Evolutionary conservation across 2,329 filamentous ascomycete species (phyloP), one percentile per base, ranked within the genome.

Genomic region (Alternaria postmessia): DNA sequence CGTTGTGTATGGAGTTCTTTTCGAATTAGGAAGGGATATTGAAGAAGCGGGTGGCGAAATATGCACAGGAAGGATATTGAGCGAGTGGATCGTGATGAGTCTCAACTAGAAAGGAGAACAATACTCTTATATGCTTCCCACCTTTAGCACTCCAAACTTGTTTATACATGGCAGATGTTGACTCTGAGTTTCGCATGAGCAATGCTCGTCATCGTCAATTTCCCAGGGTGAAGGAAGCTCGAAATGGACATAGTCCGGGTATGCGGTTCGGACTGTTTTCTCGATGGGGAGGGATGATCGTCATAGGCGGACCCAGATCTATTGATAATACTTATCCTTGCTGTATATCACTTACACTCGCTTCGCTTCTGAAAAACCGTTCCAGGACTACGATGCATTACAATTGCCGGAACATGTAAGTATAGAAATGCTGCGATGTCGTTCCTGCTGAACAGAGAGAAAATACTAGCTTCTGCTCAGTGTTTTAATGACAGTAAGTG

Each of bases 141-240:
- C 44, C 28, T 48, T 11, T 32, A 32, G 44, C n/a, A 48, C 44
- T 48, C 14, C 28, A 48, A 34, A 48, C 44, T 34, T 30, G 44
- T 48, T 48, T 48, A 34, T 16, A 26, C 36, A 30, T 30, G 16
- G 12, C n/a, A 34, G 20, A 36, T 34, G 14, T 20, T 14, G n/a
- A 22, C 36, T 6, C 2, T 34, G 34, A 30, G 36, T 39, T 42
- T 43, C 20, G 16, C 32, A 41, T 38, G 42, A 44, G 32, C 26
- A 43, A 39, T 53, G 32, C 41, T 30, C 41, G 52, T 56, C 49
- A 54, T 59, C 39, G 56, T 54, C 56, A 59, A 59, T 59, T 48
- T 24, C 41, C 41, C 43, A 46, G 36, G 36, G n/a, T n/a, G n/a
- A 39, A 20, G n/a, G 8, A 4, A 20, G 36, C 36, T 39, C 36